These are phyloP conservation scores for Mycosphaerella sp. DNA, from an alignment of 2,329 filamentous ascomycete species.

Conservation along the genomic window DNA sequence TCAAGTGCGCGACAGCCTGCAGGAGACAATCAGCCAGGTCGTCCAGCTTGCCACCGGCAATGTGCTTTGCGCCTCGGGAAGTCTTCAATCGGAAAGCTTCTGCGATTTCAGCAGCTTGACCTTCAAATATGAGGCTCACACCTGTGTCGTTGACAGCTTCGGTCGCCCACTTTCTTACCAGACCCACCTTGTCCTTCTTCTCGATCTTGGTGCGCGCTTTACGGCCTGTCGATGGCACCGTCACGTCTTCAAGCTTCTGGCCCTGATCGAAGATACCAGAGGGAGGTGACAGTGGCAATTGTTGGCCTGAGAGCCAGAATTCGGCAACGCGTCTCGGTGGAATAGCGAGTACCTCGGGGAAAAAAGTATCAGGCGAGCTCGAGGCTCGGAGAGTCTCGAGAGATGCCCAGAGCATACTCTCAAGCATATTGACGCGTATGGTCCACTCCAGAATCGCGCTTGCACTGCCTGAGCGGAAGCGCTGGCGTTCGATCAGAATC, in stretches of 20 bases:
- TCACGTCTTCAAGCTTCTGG: slow-evolving; percentile 10
- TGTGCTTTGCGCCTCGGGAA: slow-evolving; percentile 18
- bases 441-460: slow-evolving; percentile 74
- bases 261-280: slow-evolving; percentile 8
- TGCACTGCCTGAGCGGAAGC: slow-evolving; percentile 58
- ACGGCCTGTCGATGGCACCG: slow-evolving; percentile 7
- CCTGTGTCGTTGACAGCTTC: slow-evolving; percentile 13
- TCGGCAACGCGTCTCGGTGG: slow-evolving; percentile 50
- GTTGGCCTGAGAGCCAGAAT: slow-evolving; percentile 46
- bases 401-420: slow-evolving; percentile 72
- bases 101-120: slow-evolving; percentile 35
- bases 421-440: slow-evolving; percentile 71
- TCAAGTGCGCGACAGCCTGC: slow-evolving; percentile 69
- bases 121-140: slow-evolving; percentile 29
- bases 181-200: slow-evolving; percentile 58
- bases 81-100: slow-evolving; percentile 30
- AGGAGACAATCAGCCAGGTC: slow-evolving; percentile 75
- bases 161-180: slow-evolving; percentile 53
- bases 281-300: slow-evolving; percentile 3
- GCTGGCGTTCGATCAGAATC: slow-evolving; percentile 63
- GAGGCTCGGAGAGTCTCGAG: slow-evolving; percentile 49
- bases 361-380: slow-evolving; percentile 34
- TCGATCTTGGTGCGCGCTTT: slow-evolving; percentile 33
- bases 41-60: slow-evolving; percentile 57
- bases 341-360: slow-evolving; percentile 44